Evolutionary conservation across 1,284 basidiomycete species (phyloP).

Genomic region (Macrocybe sp.): DNA sequence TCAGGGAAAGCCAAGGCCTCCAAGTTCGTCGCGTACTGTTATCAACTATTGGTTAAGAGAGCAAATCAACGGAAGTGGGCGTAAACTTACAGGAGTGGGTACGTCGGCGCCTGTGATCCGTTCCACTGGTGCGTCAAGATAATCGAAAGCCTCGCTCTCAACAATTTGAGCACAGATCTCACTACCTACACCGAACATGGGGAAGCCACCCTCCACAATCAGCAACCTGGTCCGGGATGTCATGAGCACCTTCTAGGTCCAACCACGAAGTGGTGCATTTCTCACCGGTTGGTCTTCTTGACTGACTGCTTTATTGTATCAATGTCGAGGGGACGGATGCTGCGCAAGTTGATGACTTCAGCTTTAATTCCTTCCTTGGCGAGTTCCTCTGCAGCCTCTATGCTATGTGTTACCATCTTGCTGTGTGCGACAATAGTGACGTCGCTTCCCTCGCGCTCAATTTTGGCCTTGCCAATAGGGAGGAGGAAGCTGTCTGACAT

Average conservation of each 20-base stretch:
- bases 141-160: conserved; percentile 95
- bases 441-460: conserved; percentile 91
- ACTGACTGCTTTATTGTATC: conserved; percentile 94
- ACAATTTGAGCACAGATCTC: conserved; percentile 97
- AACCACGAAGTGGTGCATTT: neutral
- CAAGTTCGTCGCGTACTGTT: conserved; percentile 83
- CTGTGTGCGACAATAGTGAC: conserved; percentile 96
- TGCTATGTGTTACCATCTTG: conserved; percentile 89
- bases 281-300: conserved; percentile 95
- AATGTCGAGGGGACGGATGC: conserved; percentile 94
- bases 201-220: conserved; percentile 98
- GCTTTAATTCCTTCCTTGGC: conserved; percentile 97
- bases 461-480: conserved; percentile 97
- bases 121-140: conserved; percentile 97
- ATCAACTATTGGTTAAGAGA: conserved; percentile 7
- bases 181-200: conserved; percentile 95
- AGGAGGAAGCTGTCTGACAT: conserved; percentile 94
- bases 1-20: conserved; percentile 92
- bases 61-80: conserved; percentile 1
- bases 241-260: neutral
- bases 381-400: conserved; percentile 90
- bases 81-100: conserved; percentile 81
- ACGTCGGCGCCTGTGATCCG: conserved; percentile 97
- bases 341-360: conserved; percentile 97
- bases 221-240: conserved; percentile 40